phyloP scores from a whole-genome alignment of 768 basidiomycete genomes.

The Pleurotus sapidus region DNA sequence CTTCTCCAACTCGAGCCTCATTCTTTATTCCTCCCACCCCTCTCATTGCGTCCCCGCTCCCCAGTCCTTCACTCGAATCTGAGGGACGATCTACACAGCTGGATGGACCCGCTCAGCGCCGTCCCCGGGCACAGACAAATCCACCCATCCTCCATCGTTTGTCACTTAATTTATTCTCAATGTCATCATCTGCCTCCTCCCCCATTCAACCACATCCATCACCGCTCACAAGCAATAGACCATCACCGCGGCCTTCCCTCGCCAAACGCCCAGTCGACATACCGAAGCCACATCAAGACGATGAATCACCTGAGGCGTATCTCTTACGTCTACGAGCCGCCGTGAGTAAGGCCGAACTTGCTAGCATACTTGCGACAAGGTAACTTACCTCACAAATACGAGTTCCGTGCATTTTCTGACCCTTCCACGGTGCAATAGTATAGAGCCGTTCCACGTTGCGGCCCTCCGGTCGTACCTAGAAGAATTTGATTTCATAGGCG shows the following conservation, averaged over 20 bases:
- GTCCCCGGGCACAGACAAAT: slow-evolving; percentile 53
- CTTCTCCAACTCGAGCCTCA: slow-evolving; percentile 19
- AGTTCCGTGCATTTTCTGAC: slow-evolving; percentile 7
- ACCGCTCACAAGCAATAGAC: slow-evolving; percentile 17
- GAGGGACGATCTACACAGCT: slow-evolving; percentile 8
- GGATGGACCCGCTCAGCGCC: slow-evolving; percentile 18
- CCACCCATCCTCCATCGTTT: slow-evolving; percentile 69
- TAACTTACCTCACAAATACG: slow-evolving; percentile 24
- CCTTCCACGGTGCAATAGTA: slow-evolving; percentile 37
- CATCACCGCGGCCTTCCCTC: slow-evolving; percentile 44
- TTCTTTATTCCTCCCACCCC: slow-evolving; percentile 22
- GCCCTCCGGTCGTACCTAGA: slow-evolving; percentile 73
- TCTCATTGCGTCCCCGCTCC: slow-evolving; percentile 14
- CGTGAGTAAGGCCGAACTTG: slow-evolving; percentile 77
- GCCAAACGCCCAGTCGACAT: slow-evolving; percentile 41
- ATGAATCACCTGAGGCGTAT: slow-evolving; percentile 72
- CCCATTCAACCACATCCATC: slow-evolving; percentile 1
- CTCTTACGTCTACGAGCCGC: slow-evolving; percentile 58
- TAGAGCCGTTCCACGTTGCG: slow-evolving; percentile 63
- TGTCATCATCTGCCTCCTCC: slow-evolving; percentile 14
- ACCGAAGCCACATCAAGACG: slow-evolving; percentile 48
- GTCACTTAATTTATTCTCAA: slow-evolving; percentile 62
- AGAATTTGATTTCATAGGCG: slow-evolving; percentile 72
- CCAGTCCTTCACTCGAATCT: slow-evolving; percentile 13
- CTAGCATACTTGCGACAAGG: slow-evolving; percentile 80